Conservation (phyloP, 75 land plant genomes). For the Sequoiadendron giganteum region DNA sequence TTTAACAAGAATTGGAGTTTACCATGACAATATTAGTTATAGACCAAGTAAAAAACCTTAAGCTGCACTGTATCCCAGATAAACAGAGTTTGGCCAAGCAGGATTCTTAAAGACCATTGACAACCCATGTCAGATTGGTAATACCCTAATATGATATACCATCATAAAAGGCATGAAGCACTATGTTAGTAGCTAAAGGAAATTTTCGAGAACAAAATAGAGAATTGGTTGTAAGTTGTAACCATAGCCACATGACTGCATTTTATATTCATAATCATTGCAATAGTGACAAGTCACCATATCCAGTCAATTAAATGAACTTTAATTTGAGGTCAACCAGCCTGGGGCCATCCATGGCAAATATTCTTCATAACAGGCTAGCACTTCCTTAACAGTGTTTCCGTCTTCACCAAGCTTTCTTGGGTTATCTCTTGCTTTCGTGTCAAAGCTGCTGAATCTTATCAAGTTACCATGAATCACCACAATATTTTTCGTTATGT, state of each 20-base stretch:
- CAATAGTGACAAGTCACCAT: not conserved
- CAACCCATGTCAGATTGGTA: not conserved
- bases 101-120: not conserved
- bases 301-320: not conserved
- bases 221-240: not conserved
- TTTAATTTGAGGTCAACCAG: not conserved
- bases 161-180: too few species aligned
- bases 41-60: not conserved
- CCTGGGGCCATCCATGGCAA: not conserved
- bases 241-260: not conserved
- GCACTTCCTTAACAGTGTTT: not conserved
- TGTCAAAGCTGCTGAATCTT: not conserved
- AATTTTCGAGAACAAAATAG: too few species aligned
- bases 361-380: not conserved
- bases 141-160: not conserved
- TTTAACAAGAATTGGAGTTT: not conserved
- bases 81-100: not conserved
- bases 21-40: not conserved
- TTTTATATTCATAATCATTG: not conserved
- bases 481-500: not conserved
- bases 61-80: not conserved
- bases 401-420: not conserved
- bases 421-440: not conserved
- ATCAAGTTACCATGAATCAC: not conserved
- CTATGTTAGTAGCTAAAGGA: too few species aligned